Conservation (phyloP, 2,329 filamentous ascomycete genomes). For the Beauveria varroae region DNA sequence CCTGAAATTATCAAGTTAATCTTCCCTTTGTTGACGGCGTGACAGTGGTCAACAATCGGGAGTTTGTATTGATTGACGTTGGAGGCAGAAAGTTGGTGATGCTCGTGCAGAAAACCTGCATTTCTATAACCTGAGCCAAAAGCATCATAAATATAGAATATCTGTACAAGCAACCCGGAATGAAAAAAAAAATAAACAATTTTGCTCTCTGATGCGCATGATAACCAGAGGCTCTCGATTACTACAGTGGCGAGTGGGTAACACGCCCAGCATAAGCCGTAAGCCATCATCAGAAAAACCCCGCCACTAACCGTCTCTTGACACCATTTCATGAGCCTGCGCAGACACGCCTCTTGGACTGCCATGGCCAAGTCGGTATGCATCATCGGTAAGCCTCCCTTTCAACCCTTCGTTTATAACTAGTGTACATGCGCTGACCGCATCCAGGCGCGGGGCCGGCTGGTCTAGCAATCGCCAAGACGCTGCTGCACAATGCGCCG, state of each 20-base stretch:
- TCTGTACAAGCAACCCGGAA: too few relatives aligned
- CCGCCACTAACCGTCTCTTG: background rate
- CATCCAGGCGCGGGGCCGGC: conserved; percentile 58
- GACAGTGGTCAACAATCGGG: too few relatives aligned
- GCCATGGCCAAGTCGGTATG: conserved; percentile 34
- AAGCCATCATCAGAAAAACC: background rate
- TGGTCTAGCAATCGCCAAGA: conserved; percentile 65
- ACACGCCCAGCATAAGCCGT: background rate
- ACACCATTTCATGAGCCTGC: conserved; percentile 8
- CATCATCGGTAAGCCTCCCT: conserved; percentile 26
- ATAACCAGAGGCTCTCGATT: background rate
- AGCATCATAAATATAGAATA: too few relatives aligned
- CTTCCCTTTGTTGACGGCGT: too few relatives aligned
- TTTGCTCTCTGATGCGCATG: too few relatives aligned
- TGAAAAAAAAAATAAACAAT: too few relatives aligned
- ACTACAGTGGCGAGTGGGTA: background rate
- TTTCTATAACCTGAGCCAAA: too few relatives aligned
- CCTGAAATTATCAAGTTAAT: too few relatives aligned
- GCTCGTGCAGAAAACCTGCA: too few relatives aligned
- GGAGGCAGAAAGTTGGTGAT: too few relatives aligned
- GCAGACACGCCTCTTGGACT: conserved; percentile 5
- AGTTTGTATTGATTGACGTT: too few relatives aligned
- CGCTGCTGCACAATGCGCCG: conserved; percentile 54
- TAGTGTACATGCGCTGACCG: background rate
- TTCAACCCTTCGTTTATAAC: background rate